Evolutionary conservation across 345 rosid species (phyloP), one percentile per base, ranked within the genome.

Genomic region (Pistacia vera): DNA sequence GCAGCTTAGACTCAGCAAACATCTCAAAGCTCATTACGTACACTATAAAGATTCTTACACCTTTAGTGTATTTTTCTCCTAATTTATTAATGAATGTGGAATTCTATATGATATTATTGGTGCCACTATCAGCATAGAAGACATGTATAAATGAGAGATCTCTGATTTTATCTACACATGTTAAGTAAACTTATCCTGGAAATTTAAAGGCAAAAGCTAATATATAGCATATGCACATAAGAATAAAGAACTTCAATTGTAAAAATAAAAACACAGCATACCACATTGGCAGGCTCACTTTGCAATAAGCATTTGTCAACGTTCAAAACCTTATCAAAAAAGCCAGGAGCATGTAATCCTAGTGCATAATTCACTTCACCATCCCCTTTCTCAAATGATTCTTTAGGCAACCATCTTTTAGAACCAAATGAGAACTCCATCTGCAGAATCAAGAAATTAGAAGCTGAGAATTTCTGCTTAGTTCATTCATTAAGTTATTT

Each of bases 341-440:
- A 93, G 46, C 96, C 99, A 72, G 98, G 95, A 57, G 93, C 99
- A 79, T 93, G 98, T 54, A 95, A 84, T 69, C 99, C 97, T 75
- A 95, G 62, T 0, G 97, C 96, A 80, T 85, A 88, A 72, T 81
- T 86, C 76, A 78, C 81, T 30, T 67, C 74, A 69, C 86, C 90
- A 76, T 89, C 90, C 41, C 82, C 79, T 68, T 66, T 88, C 85
- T 95, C 88, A 59, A 89, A 68, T 75, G 73, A 63, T 81, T 91
- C 94, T 81, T 48, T 75, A 2, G 99, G 97, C 70, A 90, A 79
- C 98, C 99, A 95, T 81, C 83, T 88, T 78, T 82, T 84, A 49
- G 90, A 71, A 79, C 99, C 97, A 85, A 90, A 95, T 28, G 98
- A 95, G 72, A 95, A 93, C 77, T 95, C 98, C 97, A 95, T 95